Conservation (phyloP, 75 land plant species). For the Cryptomeria japonica region DNA sequence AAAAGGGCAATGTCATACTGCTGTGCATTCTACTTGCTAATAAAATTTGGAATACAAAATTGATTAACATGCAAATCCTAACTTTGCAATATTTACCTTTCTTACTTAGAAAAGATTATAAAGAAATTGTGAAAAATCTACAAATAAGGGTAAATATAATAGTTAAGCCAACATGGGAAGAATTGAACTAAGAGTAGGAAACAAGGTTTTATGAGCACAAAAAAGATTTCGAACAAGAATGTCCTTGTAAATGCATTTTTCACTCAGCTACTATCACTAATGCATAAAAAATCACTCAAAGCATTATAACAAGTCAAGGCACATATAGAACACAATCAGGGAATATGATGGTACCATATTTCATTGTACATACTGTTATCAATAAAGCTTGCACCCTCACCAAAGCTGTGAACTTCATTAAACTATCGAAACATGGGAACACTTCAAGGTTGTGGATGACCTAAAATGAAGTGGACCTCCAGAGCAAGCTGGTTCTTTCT, state of each 20-base stretch:
- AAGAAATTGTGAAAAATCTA: neutral
- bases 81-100: neutral
- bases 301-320: neutral
- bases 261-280: neutral
- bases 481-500: no score
- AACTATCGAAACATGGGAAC: no score
- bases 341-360: neutral
- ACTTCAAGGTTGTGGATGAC: no score
- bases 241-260: neutral
- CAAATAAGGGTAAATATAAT: slow-evolving; percentile 1
- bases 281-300: neutral
- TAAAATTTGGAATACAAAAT: neutral
- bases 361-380: neutral
- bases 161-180: neutral
- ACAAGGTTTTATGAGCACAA: neutral
- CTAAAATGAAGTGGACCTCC: no score
- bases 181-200: neutral
- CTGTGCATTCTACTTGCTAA: neutral
- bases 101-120: neutral
- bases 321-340: neutral
- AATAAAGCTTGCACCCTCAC: no score
- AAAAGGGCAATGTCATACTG: slow-evolving; percentile 1
- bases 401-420: no score
- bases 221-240: neutral
- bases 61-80: neutral